phyloP scores from a whole-genome alignment of 116 monocot species.

The Cymodocea nodosa region DNA sequence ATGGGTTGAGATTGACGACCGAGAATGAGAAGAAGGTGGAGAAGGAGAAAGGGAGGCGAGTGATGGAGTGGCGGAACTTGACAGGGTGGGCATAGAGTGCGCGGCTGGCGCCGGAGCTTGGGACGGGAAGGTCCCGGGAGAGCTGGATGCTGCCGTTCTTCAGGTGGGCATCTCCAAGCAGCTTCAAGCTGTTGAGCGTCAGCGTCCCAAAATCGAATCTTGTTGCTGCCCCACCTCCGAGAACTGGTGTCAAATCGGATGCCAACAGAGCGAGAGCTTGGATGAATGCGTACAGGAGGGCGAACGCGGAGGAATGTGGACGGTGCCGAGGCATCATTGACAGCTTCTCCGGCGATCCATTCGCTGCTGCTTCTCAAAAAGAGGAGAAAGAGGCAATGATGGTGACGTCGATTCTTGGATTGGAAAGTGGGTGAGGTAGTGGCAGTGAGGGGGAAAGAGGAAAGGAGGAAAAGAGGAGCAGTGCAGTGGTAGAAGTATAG shows the following conservation, averaged over 20 bases:
- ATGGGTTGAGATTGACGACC: constrained; percentile 59
- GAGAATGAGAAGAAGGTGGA: constrained; percentile 92
- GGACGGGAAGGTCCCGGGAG: constrained; percentile 73
- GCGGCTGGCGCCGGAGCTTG: constrained; percentile 67
- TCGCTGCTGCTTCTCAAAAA: background rate
- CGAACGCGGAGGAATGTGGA: background rate
- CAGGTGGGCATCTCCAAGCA: constrained; percentile 87
- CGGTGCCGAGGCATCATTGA: background rate
- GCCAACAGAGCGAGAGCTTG: background rate
- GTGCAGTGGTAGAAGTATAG: background rate
- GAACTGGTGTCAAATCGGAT: background rate
- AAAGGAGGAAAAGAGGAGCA: too few relatives aligned
- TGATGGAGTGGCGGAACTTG: constrained; percentile 37
- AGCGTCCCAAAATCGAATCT: constrained; percentile 68
- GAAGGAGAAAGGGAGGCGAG: constrained; percentile 45
- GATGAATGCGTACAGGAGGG: background rate
- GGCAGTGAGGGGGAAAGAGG: background rate
- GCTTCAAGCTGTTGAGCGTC: constrained; percentile 46
- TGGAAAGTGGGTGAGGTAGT: background rate
- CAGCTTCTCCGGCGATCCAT: background rate
- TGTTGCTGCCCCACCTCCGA: background rate
- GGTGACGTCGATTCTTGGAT: background rate
- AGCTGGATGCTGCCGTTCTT: constrained; percentile 85
- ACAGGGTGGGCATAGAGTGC: constrained; percentile 68
- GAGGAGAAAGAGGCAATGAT: background rate